Evolutionary conservation across 371 early-diverging fungal species (phyloP).

Genomic region (Sporodiniella umbellata): DNA sequence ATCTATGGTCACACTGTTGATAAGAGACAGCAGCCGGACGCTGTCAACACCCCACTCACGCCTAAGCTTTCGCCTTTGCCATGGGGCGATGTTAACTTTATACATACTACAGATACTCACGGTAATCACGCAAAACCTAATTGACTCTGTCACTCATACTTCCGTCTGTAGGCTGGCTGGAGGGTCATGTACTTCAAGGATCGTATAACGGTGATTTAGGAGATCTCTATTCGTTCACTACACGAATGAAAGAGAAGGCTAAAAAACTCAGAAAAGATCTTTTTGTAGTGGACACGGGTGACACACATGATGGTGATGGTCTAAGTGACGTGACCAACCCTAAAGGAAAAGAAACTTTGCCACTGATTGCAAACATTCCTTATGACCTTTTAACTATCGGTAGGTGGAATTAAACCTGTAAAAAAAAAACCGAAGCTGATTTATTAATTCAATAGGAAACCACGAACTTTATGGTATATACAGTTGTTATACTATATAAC

Average conservation of each 20-base stretch:
- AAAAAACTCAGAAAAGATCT: constrained; percentile 41
- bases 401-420: too few relatives aligned
- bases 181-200: constrained; percentile 39
- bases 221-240: constrained; percentile 54
- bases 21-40: constrained; percentile 10
- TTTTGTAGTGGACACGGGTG: constrained; percentile 58
- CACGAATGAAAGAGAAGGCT: constrained; percentile 50
- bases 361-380: constrained; percentile 41
- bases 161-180: constrained; percentile 2
- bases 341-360: constrained; percentile 41
- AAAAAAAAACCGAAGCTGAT: too few relatives aligned
- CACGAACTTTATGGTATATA: constrained; percentile 52
- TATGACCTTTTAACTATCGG: constrained; percentile 48
- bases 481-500: too few relatives aligned
- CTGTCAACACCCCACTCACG: background rate
- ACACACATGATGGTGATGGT: constrained; percentile 49
- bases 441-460: too few relatives aligned
- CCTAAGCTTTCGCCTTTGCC: constrained; percentile 21
- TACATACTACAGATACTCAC: constrained; percentile 50
- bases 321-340: constrained; percentile 48
- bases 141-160: background rate
- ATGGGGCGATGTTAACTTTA: constrained; percentile 54
- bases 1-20: background rate
- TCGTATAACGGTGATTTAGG: constrained; percentile 54
- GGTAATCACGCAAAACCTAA: constrained; percentile 6